Percentiles rank a stretch among this genome's conserved stretches.
These are phyloP conservation scores for Geotrichum bryndzae DNA, from an alignment of 1,139 yeast species.

Conservation along the genomic window DNA sequence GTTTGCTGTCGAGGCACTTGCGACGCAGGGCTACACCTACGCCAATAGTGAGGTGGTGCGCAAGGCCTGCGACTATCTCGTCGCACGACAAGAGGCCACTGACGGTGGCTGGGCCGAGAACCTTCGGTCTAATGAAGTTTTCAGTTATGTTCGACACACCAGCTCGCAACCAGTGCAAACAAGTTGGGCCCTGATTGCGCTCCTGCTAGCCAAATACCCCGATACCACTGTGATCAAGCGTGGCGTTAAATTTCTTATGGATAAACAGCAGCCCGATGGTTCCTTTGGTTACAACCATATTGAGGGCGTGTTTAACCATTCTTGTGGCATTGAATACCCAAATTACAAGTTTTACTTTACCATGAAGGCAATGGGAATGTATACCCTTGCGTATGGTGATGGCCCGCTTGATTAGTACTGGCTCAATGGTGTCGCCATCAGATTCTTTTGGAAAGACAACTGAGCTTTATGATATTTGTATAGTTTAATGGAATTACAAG, in stretches of 20 bases:
- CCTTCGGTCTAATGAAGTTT: constrained; percentile 64
- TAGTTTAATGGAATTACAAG: too few species aligned
- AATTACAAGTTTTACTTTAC: constrained; percentile 86
- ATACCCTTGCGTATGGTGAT: constrained; percentile 31
- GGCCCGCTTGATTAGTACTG: constrained; percentile 6
- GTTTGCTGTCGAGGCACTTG: constrained; percentile 94
- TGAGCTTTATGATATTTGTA: too few species aligned
- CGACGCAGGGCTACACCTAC: constrained; percentile 61
- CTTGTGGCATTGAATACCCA: constrained; percentile 92
- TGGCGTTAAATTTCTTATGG: constrained; percentile 62
- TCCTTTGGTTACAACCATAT: constrained; percentile 82
- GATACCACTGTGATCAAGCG: constrained; percentile 51
- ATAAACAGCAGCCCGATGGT: constrained; percentile 66
- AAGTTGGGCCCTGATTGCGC: constrained; percentile 84
- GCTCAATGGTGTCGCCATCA: neutral
- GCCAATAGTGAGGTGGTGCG: constrained; percentile 54
- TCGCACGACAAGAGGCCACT: constrained; percentile 54
- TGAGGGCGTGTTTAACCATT: constrained; percentile 95
- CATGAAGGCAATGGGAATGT: constrained; percentile 87
- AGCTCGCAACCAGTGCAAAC: constrained; percentile 80
- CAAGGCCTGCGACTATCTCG: constrained; percentile 80
- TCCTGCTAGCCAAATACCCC: constrained; percentile 78
- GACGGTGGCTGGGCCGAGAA: constrained; percentile 98
- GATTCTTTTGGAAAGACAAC: neutral
- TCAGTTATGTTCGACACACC: constrained; percentile 62